A percentile compares a stretch with the other conserved stretches of the same genome.
Evolutionary conservation across 495 filamentous ascomycete genomes (phyloP).

Genomic region (Jackrogersella multiformis): DNA sequence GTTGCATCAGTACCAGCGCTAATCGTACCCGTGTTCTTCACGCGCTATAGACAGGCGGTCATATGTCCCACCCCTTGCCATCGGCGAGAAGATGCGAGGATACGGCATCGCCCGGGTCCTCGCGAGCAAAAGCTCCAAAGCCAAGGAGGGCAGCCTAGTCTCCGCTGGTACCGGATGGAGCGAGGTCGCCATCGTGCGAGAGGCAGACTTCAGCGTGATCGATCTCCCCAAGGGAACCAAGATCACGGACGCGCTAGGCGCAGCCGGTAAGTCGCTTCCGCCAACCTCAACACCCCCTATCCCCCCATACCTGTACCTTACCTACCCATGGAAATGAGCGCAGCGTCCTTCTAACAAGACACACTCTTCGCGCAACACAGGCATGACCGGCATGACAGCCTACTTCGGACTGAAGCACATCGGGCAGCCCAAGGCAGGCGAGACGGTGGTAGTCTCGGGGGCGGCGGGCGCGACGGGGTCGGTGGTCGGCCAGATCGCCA

Average conservation of each 20-base stretch:
- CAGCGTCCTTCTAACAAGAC: not conserved
- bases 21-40: not conserved
- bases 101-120: conserved; percentile 62
- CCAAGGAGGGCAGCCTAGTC: conserved; percentile 63
- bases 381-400: conserved; percentile 68
- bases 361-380: not conserved
- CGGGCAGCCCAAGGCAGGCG: conserved; percentile 63
- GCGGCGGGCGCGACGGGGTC: conserved; percentile 77
- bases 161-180: conserved; percentile 66
- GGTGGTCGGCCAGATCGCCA: conserved; percentile 74
- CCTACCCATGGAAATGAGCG: not conserved
- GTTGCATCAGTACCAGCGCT: not conserved
- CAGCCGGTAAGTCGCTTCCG: conserved; percentile 51
- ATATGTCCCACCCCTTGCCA: conserved; percentile 72
- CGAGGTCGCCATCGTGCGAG: conserved; percentile 64
- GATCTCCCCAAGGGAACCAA: conserved; percentile 56
- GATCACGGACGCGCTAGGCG: conserved; percentile 68
- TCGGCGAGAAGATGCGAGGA: conserved; percentile 75
- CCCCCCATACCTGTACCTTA: not conserved
- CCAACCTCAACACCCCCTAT: not conserved
- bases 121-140: conserved; percentile 54
- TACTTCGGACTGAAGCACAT: conserved; percentile 73
- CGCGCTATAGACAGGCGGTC: conserved; percentile 65
- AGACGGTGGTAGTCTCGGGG: conserved; percentile 73
- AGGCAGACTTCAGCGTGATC: conserved; percentile 54